Evolutionary conservation across 2,329 filamentous ascomycete genomes (phyloP).

Genomic region (Ophiostoma ips): DNA sequence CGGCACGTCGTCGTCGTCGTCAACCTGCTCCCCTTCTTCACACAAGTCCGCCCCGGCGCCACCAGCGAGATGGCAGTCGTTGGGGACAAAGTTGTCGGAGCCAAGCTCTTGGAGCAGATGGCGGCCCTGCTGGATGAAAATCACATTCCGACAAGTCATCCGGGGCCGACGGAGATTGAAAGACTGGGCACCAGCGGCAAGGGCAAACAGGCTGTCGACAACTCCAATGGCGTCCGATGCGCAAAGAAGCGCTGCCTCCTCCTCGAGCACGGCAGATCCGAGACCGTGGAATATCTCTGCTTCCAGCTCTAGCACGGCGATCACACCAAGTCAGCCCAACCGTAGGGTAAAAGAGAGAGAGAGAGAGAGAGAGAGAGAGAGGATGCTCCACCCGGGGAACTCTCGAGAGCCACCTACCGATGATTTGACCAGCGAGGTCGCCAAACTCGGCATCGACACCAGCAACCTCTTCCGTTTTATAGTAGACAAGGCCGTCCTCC

Average conservation of each 20-base stretch:
- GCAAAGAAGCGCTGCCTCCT: conserved; percentile 49
- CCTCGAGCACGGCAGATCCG: conserved; percentile 53
- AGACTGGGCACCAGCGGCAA: conserved; percentile 61
- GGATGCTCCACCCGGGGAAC: too few species aligned
- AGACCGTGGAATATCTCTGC: conserved; percentile 77
- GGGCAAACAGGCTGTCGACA: conserved; percentile 70
- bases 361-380: too few species aligned
- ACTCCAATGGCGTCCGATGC: conserved; percentile 77
- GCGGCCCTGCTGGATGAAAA: conserved; percentile 64
- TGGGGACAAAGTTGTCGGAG: conserved; percentile 68
- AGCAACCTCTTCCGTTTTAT: conserved; percentile 71
- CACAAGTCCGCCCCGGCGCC: conserved; percentile 30
- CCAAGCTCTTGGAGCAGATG: conserved; percentile 80
- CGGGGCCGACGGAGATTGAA: conserved; percentile 58
- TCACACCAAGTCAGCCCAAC: too few species aligned
- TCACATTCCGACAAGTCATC: conserved; percentile 55
- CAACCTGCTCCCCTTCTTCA: conserved; percentile 10
- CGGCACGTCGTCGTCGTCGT: conserved; percentile 23
- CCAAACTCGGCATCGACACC: conserved; percentile 72
- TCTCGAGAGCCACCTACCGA: conserved; percentile 37
- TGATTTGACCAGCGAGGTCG: conserved; percentile 73
- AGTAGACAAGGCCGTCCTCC: conserved; percentile 60
- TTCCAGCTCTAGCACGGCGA: conserved; percentile 35
- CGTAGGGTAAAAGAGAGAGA: too few species aligned
- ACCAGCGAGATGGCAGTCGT: conserved; percentile 58